These are phyloP conservation scores for Boletus reticulatus DNA, from an alignment of 768 basidiomycete species.

Conservation along the genomic window DNA sequence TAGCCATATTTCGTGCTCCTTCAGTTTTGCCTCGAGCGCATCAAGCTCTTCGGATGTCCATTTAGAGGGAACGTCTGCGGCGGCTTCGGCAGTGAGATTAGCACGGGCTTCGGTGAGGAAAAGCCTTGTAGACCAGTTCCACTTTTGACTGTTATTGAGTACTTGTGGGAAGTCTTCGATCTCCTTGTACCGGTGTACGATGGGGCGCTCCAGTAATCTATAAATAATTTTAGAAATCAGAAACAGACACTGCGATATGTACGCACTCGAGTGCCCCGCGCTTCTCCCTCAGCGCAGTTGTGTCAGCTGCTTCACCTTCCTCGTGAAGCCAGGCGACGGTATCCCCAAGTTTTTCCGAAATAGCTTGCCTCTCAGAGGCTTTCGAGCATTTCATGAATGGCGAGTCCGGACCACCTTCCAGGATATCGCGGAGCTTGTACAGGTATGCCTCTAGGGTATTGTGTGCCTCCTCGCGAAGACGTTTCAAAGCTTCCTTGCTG, in stretches of 20 bases:
- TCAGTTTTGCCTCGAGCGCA: conserved; percentile 68
- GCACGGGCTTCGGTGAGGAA: conserved; percentile 80
- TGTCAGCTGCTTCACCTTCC: conserved; percentile 79
- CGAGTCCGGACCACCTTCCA: conserved; percentile 61
- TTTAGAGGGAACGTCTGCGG: conserved; percentile 62
- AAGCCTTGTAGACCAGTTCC: conserved; percentile 83
- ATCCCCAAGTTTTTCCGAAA: conserved; percentile 67
- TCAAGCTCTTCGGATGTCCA: conserved; percentile 89
- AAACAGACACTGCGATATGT: background rate
- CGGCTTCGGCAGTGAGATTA: conserved; percentile 68
- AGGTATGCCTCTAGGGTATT: conserved; percentile 91
- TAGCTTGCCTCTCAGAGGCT: conserved; percentile 60
- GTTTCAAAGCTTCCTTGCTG: conserved; percentile 70
- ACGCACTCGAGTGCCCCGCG: conserved; percentile 81
- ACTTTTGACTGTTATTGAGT: conserved; percentile 80
- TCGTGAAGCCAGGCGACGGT: conserved; percentile 83
- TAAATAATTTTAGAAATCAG: conserved; percentile 4
- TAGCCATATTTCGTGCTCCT: conserved; percentile 84
- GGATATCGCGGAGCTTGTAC: conserved; percentile 85
- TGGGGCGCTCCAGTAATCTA: conserved; percentile 76
- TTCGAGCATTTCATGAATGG: conserved; percentile 89
- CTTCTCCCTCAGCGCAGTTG: conserved; percentile 69
- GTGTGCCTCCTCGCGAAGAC: conserved; percentile 81
- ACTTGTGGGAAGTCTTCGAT: conserved; percentile 81
- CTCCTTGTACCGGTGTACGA: conserved; percentile 87